These are phyloP conservation scores for Trichoderma reesei DNA, from an alignment of 495 filamentous ascomycete species.

Conservation along the genomic window DNA sequence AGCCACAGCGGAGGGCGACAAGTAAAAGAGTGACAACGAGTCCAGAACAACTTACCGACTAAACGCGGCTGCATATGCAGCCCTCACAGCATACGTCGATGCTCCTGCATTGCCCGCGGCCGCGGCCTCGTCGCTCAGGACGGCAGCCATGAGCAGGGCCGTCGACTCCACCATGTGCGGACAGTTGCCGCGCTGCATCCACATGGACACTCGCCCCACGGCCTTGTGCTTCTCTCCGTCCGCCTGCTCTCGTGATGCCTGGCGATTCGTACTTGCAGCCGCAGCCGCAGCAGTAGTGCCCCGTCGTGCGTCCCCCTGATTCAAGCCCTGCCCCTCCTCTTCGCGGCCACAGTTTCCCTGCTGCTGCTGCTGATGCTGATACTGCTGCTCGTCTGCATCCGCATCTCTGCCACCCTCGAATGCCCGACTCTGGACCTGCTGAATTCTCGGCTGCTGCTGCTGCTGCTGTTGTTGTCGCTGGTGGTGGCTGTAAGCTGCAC, in stretches of 20 bases:
- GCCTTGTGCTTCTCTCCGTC: slow-evolving; percentile 24
- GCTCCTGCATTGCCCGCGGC: slow-evolving; percentile 22
- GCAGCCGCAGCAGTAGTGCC: slow-evolving; percentile 11
- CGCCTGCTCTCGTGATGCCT: not conserved
- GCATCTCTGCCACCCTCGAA: not conserved
- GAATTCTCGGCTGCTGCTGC: not conserved
- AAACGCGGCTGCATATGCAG: slow-evolving; percentile 40
- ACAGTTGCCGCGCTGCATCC: slow-evolving; percentile 60
- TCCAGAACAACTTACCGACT: slow-evolving; percentile 30
- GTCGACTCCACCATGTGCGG: slow-evolving; percentile 78
- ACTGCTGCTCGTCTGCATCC: not conserved
- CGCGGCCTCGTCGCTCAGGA: slow-evolving; percentile 53
- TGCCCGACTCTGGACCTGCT: not conserved
- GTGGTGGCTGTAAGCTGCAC: not conserved
- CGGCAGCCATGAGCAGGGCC: slow-evolving; percentile 62
- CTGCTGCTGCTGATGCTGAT: too few relatives aligned
- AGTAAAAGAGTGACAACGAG: not conserved
- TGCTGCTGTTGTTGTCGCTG: not conserved
- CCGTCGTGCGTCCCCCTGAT: slow-evolving; percentile 15
- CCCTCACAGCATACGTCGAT: slow-evolving; percentile 31
- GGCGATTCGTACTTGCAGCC: not conserved
- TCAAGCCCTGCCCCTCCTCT: slow-evolving; percentile 14
- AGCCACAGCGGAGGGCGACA: not conserved
- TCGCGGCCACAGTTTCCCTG: too few relatives aligned
- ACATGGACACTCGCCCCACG: slow-evolving; percentile 42